Evolutionary conservation across 768 basidiomycete genomes (phyloP), one percentile per base, ranked within the genome.

Genomic region (Daedaleopsis sinensis): DNA sequence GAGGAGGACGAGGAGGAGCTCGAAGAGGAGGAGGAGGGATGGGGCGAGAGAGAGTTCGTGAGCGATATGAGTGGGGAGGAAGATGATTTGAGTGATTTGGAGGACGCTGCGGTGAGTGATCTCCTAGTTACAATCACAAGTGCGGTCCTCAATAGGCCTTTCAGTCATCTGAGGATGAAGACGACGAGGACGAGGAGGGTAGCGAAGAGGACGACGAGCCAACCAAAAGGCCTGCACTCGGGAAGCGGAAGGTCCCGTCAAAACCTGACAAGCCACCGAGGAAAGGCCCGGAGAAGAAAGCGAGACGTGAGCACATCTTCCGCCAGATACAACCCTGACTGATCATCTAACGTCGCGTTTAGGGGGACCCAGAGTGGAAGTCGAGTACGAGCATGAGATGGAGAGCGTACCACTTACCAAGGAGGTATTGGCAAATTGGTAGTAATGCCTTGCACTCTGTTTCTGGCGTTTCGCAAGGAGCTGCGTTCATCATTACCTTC

Each of bases 381-480:
- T 98, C 69, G 96, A 98, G 75, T 97, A 97, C 85, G 96, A 98
- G 74, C 86, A 93, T 72, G 96, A 97, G 77, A 80, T 90, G 74
- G 93, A 90, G 71, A 87, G 63, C 35, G 63, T 65, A 47, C 72
- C 72, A 15, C 70, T 73, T 48, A 71, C 72, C 24, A 72, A 71
- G 58, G 68, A 71, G 52, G 61, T 63, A 18, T 43, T 72, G 12
- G 67, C 66, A 8, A 69, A 62, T 43, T 73, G 72, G 72, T 73
- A 65, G 52, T 35, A 42, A 39, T 37, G 35, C 12, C n/a, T 9
- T 48, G 42, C 47, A 16, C 37, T 54, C 52, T 38, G 36, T 53
- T 49, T 51, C 24, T 35, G 27, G 39, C 4, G 24, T 43, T 35
- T 49, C 39, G 19, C n/a, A 43, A 43, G 23, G n/a, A 18, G 19